Base-by-base conservation (phyloP, 805 yeast genomes). In the Saturnispora sekii region DNA sequence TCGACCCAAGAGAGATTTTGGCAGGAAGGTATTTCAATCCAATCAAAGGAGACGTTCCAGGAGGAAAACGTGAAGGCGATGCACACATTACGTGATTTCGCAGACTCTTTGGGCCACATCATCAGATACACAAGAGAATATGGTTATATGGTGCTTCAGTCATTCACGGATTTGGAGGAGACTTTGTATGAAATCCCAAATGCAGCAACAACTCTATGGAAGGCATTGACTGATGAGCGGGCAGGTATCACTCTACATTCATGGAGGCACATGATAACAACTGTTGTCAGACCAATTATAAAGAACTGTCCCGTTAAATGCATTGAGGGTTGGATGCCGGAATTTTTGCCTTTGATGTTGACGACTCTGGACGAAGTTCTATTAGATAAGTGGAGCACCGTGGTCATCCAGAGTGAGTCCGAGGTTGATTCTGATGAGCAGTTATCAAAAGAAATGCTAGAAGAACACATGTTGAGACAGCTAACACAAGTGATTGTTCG, bases 11-110 rank as follows among this genome's bases (percentile, higher is more conserved):
- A 93, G 66, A 72, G 97, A 56, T 93, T 93, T 61, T 93, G 99
- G 99, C 97, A 94, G 59, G 95, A 88, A 49, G 98, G 98, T 14
- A 94, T 95, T 17, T 85, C 96, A 1, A 84, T 85, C 47, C 95
- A 93, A 63, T 80, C 95, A 2, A 83, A 86, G 56, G 97, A 93
- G 59, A 88, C 93, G 31, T 94, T 93, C 53, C 81, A 93, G 51
- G 95, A 85, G 59, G 97, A 93, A 59, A 88, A 81, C 56, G 95
- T 86, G 47, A 87, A 84, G 59, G 97, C 98, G 0, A 86, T 93
- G 69, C 83, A 84, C 51, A 89, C 98, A 0, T 66, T 93, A 47
- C 74, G 97, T 52, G 98, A 93, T 64, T 93, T 93, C 70, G 97
- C 98, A 0, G 97, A 94, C 60, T 84, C 95, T 11, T 95, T 93